Percentiles rank a stretch among this genome's conserved stretches.
These are phyloP conservation scores for Crotalaria pallida DNA, from an alignment of 306 rosid genomes.

Conservation along the genomic window DNA sequence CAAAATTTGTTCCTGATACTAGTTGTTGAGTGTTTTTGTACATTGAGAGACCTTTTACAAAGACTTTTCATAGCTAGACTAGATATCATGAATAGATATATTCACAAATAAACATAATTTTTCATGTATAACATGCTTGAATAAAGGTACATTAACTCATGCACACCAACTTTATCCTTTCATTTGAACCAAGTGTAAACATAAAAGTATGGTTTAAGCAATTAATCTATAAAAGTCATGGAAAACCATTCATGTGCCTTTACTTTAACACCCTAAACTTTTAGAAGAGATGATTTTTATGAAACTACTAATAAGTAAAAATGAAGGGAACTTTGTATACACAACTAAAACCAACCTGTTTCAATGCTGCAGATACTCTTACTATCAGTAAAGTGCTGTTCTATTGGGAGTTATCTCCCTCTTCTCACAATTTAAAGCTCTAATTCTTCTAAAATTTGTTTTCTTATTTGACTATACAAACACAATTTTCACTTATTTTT, in stretches of 20 bases:
- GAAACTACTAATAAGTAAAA: not conserved
- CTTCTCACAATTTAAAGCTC: not conserved
- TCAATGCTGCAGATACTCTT: not conserved
- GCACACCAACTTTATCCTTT: too few relatives aligned
- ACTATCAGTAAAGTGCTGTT: not conserved
- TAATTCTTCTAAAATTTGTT: not conserved
- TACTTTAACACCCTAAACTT: not conserved
- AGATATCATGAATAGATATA: too few relatives aligned
- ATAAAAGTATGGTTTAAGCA: too few relatives aligned
- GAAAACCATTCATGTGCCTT: not conserved
- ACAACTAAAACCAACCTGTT: not conserved
- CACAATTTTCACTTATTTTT: not conserved
- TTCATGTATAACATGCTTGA: too few relatives aligned
- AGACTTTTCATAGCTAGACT: too few relatives aligned
- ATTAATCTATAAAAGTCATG: too few relatives aligned
- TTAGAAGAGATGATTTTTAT: not conserved
- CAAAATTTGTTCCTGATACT: too few relatives aligned
- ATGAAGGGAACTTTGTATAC: not conserved
- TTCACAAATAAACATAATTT: too few relatives aligned
- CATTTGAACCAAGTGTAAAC: too few relatives aligned
- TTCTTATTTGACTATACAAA: not conserved
- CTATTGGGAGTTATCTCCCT: not conserved
- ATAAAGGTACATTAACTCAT: too few relatives aligned
- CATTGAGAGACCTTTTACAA: too few relatives aligned
- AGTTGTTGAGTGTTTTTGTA: too few relatives aligned